Evolutionary conservation across 352 stramenopile species (phyloP), one percentile per base, ranked within the genome.

Genomic region (Phytopythium ostracodes): DNA sequence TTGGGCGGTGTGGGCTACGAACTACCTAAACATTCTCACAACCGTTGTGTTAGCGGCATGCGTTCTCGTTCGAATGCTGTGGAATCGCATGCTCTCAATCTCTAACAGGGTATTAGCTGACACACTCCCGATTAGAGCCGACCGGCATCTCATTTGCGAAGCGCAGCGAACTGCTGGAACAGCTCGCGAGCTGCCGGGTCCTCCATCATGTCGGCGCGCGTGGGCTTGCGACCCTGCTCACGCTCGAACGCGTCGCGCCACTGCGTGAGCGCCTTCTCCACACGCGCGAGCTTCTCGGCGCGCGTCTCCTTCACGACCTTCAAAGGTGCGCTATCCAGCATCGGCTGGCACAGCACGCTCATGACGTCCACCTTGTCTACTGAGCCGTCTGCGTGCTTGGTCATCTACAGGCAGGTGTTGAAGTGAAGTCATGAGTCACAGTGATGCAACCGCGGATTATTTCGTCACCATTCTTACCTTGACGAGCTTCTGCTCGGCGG

Each of bases 281-380:
- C 62, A 0, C 81, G 83, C 11, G 68, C 52, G 9, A 90, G 53
- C 52, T 88, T 90, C 36, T 93, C 72, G 0, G 72, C 29, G 11
- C 80, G 81, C 27, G 77, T 89, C 55, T 95, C 79, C 6, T 60
- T 69, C 9, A 79, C 62, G 52, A 83, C 36, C 6, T 76, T 60
- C 1, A 88, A 71, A 0, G 85, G 83, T 5, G 79, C 63, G 20
- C 62, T 71, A 62, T 90, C 75, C 15, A 94, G 65, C 64, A 95
- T 88, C 1, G 87, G 87, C 58, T 95, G 87, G 25, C 87, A 95
- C 27, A 95, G 68, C 44, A 95, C 87, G 59, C 81, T 92, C 84
- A 95, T 94, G 46, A 95, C 62, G 51, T 91, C 84, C 7, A 74
- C 59, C 50, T 91, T 93, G 25, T 76, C 67, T 8, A 91, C 74